Base-by-base conservation (phyloP, 2,329 filamentous ascomycete species). In the Colletotrichum neosansevieriae region DNA sequence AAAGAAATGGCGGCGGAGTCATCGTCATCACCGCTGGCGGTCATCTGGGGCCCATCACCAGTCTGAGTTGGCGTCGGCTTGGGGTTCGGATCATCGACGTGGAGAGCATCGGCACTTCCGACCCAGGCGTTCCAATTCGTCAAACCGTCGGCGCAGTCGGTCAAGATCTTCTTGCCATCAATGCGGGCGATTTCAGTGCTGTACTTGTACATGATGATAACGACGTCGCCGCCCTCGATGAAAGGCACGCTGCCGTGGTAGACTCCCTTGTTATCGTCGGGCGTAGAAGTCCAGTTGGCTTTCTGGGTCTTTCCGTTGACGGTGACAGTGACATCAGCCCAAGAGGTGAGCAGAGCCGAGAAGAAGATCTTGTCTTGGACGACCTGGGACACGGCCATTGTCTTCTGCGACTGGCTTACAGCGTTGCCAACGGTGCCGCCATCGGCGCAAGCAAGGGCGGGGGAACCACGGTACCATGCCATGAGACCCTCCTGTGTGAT, bases 401-500 rank as follows among this genome's bases (percentile, higher is more conserved):
- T 71, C 4, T 50, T 7, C 71, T 78, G 75, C 3, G 65, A 29
- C 45, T 77, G 76, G 7, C 19, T 61, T 4, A 61, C 74, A 2
- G 75, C 73, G 64, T 78, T 78, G 42, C 69, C 76, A 12, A 67
- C 71, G 1, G 79, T 80, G n/a, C 73, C 75, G 36, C 76, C 77
- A 51, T 72, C 71, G 24, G 56, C 29, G 57, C 78, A 79, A 3
- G 73, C 70, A 1, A 57, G 63, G 10, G 66, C 71, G 1, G 74
- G 73, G 12, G 74, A 77, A n/a, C 63, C 67, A 29, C 79, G 77
- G 69, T 79, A 80, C 78, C 78, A 80, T 4, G 73, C 71, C 2
- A 75, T 71, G 7, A 79, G 66, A 29, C 71, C 72, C 50, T 79
- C 78, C 21, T 72, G 69, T 63, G 36, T 47, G 13, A 73, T 72